These are phyloP conservation scores for Tagetes erecta DNA, from an alignment of 129 eudicot species.

Conservation along the genomic window DNA sequence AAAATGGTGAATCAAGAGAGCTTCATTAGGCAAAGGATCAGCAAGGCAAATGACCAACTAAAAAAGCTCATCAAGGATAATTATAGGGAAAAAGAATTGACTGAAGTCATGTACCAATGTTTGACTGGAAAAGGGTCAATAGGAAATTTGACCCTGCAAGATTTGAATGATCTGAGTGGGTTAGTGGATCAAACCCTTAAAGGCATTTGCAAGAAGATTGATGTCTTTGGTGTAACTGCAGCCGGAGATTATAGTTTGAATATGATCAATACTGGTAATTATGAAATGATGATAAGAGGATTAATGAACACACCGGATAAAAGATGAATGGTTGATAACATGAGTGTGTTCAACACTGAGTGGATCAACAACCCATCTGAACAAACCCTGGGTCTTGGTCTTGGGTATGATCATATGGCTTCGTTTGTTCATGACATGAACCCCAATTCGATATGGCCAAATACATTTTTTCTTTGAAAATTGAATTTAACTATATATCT, in stretches of 20 bases:
- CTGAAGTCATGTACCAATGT: slow-evolving; percentile 55
- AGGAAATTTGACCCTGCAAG: slow-evolving; percentile 36
- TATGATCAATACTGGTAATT: too few relatives aligned
- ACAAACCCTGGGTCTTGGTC: slow-evolving; percentile 31
- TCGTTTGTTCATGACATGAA: slow-evolving; percentile 15
- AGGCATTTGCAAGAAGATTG: slow-evolving; percentile 39
- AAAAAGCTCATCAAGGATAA: slow-evolving; percentile 44
- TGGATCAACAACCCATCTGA: slow-evolving; percentile 38
- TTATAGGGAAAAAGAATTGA: slow-evolving; percentile 48
- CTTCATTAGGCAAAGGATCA: slow-evolving; percentile 38
- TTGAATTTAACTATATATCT: too few relatives aligned
- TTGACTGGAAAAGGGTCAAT: slow-evolving; percentile 47
- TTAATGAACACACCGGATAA: slow-evolving; percentile 26
- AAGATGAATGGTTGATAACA: slow-evolving; percentile 31
- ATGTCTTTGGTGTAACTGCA: slow-evolving; percentile 21
- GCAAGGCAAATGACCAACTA: slow-evolving; percentile 32
- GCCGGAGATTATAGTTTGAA: not conserved
- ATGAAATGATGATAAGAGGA: not conserved
- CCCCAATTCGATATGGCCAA: slow-evolving; percentile 31
- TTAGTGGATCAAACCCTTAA: slow-evolving; percentile 44
- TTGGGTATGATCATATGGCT: slow-evolving; percentile 35
- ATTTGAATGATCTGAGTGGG: slow-evolving; percentile 50
- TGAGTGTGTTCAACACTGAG: slow-evolving; percentile 28
- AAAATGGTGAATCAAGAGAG: slow-evolving; percentile 44
- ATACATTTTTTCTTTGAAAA: slow-evolving; percentile 29